Conservation (phyloP, 305 asterid species). For the Withania somnifera region DNA sequence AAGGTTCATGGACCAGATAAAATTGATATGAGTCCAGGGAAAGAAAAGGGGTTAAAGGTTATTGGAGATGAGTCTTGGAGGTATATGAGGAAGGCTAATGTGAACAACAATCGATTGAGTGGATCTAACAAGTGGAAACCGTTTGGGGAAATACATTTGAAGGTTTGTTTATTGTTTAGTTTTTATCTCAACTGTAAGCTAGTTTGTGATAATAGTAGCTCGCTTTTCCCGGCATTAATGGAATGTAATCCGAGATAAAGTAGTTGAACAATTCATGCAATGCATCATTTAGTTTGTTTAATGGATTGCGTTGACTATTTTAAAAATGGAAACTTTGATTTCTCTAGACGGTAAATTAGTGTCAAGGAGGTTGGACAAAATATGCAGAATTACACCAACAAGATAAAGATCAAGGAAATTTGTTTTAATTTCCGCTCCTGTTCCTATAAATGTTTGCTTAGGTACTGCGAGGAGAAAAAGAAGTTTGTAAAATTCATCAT, state of each 20-base stretch:
- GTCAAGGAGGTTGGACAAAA: not conserved
- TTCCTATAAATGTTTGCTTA: not conserved
- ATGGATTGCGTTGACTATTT: not conserved
- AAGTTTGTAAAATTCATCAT: not conserved
- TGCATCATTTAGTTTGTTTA: not conserved
- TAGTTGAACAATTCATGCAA: not conserved
- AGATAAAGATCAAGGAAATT: not conserved
- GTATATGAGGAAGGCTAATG: slow-evolving; percentile 67
- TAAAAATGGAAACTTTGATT: not conserved
- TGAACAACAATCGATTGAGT: slow-evolving; percentile 16
- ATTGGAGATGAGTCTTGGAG: slow-evolving; percentile 88
- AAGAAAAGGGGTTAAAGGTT: slow-evolving; percentile 71
- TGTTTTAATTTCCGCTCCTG: not conserved
- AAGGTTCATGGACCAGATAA: slow-evolving; percentile 95
- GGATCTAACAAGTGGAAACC: slow-evolving; percentile 69
- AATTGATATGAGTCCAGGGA: slow-evolving; percentile 45
- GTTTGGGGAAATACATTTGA: slow-evolving; percentile 86
- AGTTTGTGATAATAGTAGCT: not conserved
- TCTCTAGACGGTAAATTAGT: not conserved
- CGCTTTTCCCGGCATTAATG: not conserved
- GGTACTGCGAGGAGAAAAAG: not conserved
- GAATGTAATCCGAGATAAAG: not conserved
- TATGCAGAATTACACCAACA: not conserved
- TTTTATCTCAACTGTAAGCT: not conserved
- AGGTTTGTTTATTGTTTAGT: slow-evolving; percentile 41